phyloP scores from a whole-genome alignment of 2,329 filamentous ascomycete genomes.

The Pseudofabraea citricarpa region DNA sequence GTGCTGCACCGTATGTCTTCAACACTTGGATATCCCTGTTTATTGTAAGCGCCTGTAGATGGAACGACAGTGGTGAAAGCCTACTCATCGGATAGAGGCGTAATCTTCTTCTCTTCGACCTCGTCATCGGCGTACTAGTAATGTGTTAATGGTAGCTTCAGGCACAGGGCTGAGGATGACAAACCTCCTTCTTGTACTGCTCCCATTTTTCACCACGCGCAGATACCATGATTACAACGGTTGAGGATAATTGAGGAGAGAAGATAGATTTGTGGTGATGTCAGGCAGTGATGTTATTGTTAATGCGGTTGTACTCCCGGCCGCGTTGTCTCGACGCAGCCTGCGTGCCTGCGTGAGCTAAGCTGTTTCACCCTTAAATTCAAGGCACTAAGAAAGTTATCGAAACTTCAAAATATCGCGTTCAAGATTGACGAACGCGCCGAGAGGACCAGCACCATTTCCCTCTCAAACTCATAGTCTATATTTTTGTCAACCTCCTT shows the following conservation, averaged over 20 bases:
- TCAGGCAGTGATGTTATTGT: slow-evolving; percentile 4
- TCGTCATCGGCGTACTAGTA: slow-evolving; percentile 81
- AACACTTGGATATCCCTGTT: slow-evolving; percentile 95
- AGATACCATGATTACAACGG: slow-evolving; percentile 42
- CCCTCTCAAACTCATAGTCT: too few species aligned
- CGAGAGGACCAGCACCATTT: too few species aligned
- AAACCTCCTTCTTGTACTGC: slow-evolving; percentile 85
- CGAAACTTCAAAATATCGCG: slow-evolving; percentile 1
- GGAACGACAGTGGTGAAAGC: too few species aligned
- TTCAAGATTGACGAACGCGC: background rate
- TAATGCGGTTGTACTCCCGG: slow-evolving; percentile 4
- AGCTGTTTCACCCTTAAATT: background rate
- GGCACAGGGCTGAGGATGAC: slow-evolving; percentile 5
- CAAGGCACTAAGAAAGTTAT: slow-evolving; percentile 10
- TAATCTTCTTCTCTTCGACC: slow-evolving; percentile 99
- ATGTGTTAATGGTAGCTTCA: slow-evolving; percentile 5
- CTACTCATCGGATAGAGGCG: slow-evolving; percentile 92
- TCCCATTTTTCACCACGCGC: slow-evolving; percentile 95
- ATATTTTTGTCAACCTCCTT: too few species aligned
- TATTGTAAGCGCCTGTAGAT: too few species aligned
- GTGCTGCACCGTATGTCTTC: slow-evolving; percentile 97
- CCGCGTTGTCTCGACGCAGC: background rate
- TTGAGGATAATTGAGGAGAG: slow-evolving; percentile 19
- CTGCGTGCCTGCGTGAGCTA: background rate
- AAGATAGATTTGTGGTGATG: background rate